These are phyloP conservation scores for Eustoma russellianum DNA, from an alignment of 257 asterid species.

Conservation along the genomic window DNA sequence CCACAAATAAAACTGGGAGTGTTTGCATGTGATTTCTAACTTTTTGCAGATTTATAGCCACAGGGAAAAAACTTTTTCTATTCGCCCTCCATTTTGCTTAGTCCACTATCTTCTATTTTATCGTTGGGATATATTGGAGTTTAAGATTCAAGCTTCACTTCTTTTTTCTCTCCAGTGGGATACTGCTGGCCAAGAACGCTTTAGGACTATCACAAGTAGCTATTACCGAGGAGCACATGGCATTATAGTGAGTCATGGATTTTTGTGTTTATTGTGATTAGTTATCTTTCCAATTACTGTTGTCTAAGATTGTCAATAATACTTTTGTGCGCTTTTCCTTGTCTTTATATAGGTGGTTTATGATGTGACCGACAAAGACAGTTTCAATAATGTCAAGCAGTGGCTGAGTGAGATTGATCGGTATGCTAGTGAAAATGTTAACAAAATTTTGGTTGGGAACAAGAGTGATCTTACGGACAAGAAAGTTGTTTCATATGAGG, in stretches of 20 bases:
- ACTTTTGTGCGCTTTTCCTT: slow-evolving; percentile 4
- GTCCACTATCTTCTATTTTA: no score
- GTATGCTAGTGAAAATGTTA: slow-evolving; percentile 78
- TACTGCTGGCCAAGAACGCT: slow-evolving; percentile 55
- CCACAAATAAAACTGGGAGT: background rate
- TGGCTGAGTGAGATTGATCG: slow-evolving; percentile 92
- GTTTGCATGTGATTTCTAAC: no score
- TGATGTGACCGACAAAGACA: slow-evolving; percentile 76
- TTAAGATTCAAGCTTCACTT: background rate
- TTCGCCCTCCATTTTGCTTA: no score
- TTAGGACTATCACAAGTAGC: slow-evolving; percentile 54
- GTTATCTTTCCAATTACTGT: background rate
- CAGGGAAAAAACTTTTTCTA: background rate
- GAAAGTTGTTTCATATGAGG: slow-evolving; percentile 70
- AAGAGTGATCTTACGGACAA: slow-evolving; percentile 73
- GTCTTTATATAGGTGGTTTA: slow-evolving; percentile 54
- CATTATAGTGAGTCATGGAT: slow-evolving; percentile 29
- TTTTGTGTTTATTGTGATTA: background rate
- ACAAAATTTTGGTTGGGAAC: slow-evolving; percentile 85
- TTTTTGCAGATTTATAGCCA: background rate
- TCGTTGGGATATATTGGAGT: no score
- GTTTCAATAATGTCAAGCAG: slow-evolving; percentile 90
- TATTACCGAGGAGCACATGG: slow-evolving; percentile 56
- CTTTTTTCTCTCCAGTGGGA: slow-evolving; percentile 32
- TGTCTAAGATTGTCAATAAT: background rate